These are phyloP conservation scores for Colletotrichum eremochloae DNA, from an alignment of 2,329 filamentous ascomycete genomes.

Conservation along the genomic window DNA sequence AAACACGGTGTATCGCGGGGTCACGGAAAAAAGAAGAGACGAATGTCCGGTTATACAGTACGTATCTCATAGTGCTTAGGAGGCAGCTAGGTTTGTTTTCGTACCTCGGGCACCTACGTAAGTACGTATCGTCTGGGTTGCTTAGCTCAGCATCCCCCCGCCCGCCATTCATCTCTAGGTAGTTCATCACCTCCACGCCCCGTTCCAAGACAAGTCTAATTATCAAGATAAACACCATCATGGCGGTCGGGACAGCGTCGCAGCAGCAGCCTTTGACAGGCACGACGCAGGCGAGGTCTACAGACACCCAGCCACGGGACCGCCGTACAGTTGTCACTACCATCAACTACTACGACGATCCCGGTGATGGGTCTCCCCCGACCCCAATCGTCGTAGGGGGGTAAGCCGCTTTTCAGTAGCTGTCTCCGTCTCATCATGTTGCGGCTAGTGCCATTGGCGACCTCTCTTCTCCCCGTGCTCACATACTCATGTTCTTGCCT, in stretches of 20 bases:
- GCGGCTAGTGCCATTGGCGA: constrained; percentile 1
- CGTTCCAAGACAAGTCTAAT: neutral
- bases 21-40: constrained; percentile 39
- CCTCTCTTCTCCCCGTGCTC: neutral
- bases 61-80: no score
- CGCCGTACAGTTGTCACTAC: constrained; percentile 36
- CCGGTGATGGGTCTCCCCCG: constrained; percentile 43
- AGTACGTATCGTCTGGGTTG: constrained; percentile 19
- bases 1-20: constrained; percentile 25
- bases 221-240: neutral
- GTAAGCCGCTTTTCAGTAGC: constrained; percentile 37
- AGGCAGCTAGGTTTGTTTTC: no score
- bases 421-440: neutral
- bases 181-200: neutral
- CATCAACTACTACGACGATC: constrained; percentile 44
- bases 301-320: constrained; percentile 6
- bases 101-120: neutral
- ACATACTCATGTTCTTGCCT: constrained; percentile 20
- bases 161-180: neutral
- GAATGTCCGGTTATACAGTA: constrained; percentile 8
- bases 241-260: constrained; percentile 20
- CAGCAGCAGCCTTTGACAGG: neutral
- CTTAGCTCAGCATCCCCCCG: constrained; percentile 34
- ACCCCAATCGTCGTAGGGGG: constrained; percentile 42
- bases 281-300: constrained; percentile 2